These are phyloP conservation scores for Candida hungchunana DNA, from an alignment of 805 yeast species.

Conservation along the genomic window DNA sequence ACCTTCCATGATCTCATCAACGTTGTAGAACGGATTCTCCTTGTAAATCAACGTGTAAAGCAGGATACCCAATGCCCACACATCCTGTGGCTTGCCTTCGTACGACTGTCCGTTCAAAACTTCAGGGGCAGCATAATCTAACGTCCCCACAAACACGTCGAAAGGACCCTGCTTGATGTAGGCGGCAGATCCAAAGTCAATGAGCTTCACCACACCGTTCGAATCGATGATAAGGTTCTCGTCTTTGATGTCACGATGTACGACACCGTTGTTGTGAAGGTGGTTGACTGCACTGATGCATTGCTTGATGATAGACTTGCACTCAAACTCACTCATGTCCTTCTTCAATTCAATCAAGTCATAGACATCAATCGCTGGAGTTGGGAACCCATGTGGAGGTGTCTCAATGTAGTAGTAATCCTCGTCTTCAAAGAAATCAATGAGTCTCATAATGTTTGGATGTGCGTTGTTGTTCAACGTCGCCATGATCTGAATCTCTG, in stretches of 20 bases:
- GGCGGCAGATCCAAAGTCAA: slow-evolving; percentile 96
- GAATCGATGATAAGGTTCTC: slow-evolving; percentile 89
- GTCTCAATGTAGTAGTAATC: slow-evolving; percentile 88
- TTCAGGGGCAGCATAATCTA: slow-evolving; percentile 97
- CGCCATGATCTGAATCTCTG: slow-evolving; percentile 93
- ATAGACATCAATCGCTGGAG: slow-evolving; percentile 87
- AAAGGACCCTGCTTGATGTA: slow-evolving; percentile 89
- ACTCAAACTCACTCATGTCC: slow-evolving; percentile 75
- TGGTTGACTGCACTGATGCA: slow-evolving; percentile 75
- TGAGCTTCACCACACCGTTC: slow-evolving; percentile 73
- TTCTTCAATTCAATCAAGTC: slow-evolving; percentile 86
- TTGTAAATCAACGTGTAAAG: slow-evolving; percentile 86
- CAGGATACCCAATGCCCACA: slow-evolving; percentile 94
- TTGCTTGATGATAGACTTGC: slow-evolving; percentile 74
- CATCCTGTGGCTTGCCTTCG: slow-evolving; percentile 91
- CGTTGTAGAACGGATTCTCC: slow-evolving; percentile 93
- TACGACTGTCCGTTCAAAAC: slow-evolving; percentile 85
- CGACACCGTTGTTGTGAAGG: slow-evolving; percentile 80
- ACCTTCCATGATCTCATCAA: slow-evolving; percentile 93
- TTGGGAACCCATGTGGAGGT: slow-evolving; percentile 79
- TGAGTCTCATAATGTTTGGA: slow-evolving; percentile 77
- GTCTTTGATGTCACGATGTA: slow-evolving; percentile 93
- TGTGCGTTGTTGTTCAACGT: slow-evolving; percentile 75
- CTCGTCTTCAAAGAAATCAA: slow-evolving; percentile 92
- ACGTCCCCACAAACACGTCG: slow-evolving; percentile 95